phyloP scores from a whole-genome alignment of 371 early-diverging fungal species.

The Syncephalastrum monosporum region DNA sequence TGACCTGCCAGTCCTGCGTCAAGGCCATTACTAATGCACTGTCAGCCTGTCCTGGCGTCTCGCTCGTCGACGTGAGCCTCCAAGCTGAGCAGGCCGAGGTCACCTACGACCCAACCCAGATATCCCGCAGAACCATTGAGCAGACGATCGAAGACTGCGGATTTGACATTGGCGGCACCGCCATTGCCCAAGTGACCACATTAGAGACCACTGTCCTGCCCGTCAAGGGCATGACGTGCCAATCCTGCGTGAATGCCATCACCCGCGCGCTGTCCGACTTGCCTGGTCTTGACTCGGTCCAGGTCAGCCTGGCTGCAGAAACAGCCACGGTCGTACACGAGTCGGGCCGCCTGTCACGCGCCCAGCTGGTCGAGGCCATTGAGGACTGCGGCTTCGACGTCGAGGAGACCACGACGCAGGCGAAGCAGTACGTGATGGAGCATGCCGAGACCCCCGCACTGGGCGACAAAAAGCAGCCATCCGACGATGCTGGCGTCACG shows the following conservation, averaged over 20 bases:
- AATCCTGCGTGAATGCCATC: constrained; percentile 77
- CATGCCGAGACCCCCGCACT: neutral
- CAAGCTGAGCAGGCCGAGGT: constrained; percentile 35
- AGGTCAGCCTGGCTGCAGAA: constrained; percentile 43
- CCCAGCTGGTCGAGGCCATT: constrained; percentile 43
- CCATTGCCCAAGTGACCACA: neutral
- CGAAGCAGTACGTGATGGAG: neutral
- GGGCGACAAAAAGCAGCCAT: neutral
- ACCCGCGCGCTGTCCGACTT: constrained; percentile 43
- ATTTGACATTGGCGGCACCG: constrained; percentile 22
- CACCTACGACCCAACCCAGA: constrained; percentile 20
- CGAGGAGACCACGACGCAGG: constrained; percentile 6
- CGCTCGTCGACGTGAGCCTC: constrained; percentile 41
- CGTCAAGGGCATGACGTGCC: constrained; percentile 85
- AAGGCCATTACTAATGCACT: constrained; percentile 61
- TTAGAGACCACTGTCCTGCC: constrained; percentile 29
- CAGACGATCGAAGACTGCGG: constrained; percentile 56
- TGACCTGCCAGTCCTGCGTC: constrained; percentile 88
- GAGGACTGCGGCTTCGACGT: constrained; percentile 47
- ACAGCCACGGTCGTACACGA: constrained; percentile 46
- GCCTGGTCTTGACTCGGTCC: constrained; percentile 42
- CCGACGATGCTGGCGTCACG: neutral
- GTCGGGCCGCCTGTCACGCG: constrained; percentile 7
- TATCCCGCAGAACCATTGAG: constrained; percentile 22
- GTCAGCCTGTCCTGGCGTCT: constrained; percentile 37